Percentiles rank a stretch among this genome's conserved stretches.
Evolutionary conservation across 768 basidiomycete genomes (phyloP).

Genomic region (Termitomyces sp.): DNA sequence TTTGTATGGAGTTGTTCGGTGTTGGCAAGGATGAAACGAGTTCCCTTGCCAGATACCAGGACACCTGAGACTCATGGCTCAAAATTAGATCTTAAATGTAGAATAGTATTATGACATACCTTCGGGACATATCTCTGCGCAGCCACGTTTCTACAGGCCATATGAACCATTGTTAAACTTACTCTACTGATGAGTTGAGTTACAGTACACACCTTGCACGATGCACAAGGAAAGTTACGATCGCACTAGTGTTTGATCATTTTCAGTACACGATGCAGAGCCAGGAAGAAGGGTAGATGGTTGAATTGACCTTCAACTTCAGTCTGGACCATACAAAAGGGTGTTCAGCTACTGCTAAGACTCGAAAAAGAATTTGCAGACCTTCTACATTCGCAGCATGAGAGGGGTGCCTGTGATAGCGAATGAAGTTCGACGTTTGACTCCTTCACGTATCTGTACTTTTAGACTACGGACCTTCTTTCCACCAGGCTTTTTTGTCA

Average conservation of each 20-base stretch:
- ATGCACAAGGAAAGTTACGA: conserved; percentile 45
- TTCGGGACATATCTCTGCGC: conserved; percentile 61
- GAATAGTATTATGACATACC: conserved; percentile 27
- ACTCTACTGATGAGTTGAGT: conserved; percentile 1
- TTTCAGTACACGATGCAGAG: conserved; percentile 8
- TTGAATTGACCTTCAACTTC: conserved; percentile 58
- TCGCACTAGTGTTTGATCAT: conserved; percentile 31
- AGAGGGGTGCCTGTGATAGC: conserved; percentile 39
- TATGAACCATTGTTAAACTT: not conserved
- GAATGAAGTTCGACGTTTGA: not conserved
- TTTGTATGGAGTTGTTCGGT: conserved; percentile 61
- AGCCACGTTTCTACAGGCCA: conserved; percentile 47
- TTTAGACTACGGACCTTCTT: conserved; percentile 35
- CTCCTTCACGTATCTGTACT: not conserved
- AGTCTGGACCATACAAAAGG: conserved; percentile 23
- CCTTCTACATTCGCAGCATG: conserved; percentile 62
- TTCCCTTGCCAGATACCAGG: conserved; percentile 60
- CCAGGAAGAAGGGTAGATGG: conserved; percentile 1
- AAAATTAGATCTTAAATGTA: not conserved
- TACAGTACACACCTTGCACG: conserved; percentile 27
- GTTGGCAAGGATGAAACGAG: conserved; percentile 62
- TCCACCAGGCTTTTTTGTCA: conserved; percentile 37
- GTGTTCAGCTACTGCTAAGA: not conserved
- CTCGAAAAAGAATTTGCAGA: conserved; percentile 18
- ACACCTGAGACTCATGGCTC: conserved; percentile 33